Evolutionary conservation across 768 basidiomycete genomes (phyloP).

Genomic region (Lentinula guzmanii): DNA sequence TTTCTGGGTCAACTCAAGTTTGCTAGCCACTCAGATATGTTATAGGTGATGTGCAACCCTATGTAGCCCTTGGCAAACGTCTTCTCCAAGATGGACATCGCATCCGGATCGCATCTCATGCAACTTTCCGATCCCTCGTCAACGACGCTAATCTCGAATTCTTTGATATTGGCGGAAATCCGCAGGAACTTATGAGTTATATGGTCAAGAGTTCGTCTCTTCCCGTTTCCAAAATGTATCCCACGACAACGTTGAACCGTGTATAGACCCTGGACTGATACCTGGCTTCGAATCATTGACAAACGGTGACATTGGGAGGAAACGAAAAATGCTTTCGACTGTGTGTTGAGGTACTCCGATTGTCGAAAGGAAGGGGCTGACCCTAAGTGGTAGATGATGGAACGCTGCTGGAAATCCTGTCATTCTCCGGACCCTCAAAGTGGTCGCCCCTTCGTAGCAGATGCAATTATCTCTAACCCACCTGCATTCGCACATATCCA

Average conservation of each 20-base stretch:
- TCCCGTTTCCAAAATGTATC: not conserved
- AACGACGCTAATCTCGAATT: conserved; percentile 47
- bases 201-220: conserved; percentile 58
- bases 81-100: conserved; percentile 48
- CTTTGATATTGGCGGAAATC: conserved; percentile 57
- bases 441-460: conserved; percentile 45
- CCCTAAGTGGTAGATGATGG: conserved; percentile 37
- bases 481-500: conserved; percentile 63
- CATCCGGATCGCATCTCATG: conserved; percentile 57
- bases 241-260: not conserved
- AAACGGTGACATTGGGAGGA: conserved; percentile 56
- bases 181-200: conserved; percentile 62
- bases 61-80: conserved; percentile 47
- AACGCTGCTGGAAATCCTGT: conserved; percentile 53
- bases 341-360: conserved; percentile 13
- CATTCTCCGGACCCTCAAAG: conserved; percentile 38
- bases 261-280: conserved; percentile 55
- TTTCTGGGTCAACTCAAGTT: not conserved
- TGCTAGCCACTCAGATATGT: not conserved
- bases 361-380: not conserved
- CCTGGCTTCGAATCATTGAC: conserved; percentile 52
- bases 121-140: conserved; percentile 52
- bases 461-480: conserved; percentile 65
- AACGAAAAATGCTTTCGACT: conserved; percentile 51
- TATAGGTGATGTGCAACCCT: conserved; percentile 63